phyloP scores from a whole-genome alignment of 75 land plant species.

The Selaginella tamariscina region DNA sequence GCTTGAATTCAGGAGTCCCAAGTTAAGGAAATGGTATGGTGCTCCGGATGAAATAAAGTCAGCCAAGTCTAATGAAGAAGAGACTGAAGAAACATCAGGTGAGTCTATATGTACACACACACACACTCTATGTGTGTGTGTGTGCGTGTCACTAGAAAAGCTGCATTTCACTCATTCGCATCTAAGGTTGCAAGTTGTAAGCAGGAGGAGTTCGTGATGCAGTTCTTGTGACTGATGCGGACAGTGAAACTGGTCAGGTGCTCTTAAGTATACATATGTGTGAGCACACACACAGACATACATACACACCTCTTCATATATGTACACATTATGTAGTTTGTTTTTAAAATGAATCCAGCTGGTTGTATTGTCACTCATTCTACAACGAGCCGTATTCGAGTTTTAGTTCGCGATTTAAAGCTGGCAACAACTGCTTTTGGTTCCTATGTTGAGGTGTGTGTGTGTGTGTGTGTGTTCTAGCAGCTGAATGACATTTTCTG shows the following conservation, averaged over 20 bases:
- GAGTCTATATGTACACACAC: too few species aligned
- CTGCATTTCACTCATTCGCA: too few species aligned
- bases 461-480: not conserved
- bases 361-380: slow-evolving; percentile 69
- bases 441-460: slow-evolving; percentile 79
- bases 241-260: slow-evolving; percentile 96
- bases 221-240: slow-evolving; percentile 88
- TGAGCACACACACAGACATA: too few species aligned
- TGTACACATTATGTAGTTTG: not conserved
- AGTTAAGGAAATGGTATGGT: slow-evolving; percentile 97
- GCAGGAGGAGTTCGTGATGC: slow-evolving; percentile 48
- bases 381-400: slow-evolving; percentile 71
- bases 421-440: slow-evolving; percentile 79
- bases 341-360: slow-evolving; percentile 34
- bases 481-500: not conserved
- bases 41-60: slow-evolving; percentile 51
- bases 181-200: too few species aligned
- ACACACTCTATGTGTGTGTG: not conserved
- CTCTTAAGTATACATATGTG: not conserved
- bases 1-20: slow-evolving; percentile 70
- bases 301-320: too few species aligned
- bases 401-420: slow-evolving; percentile 69
- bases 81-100: too few species aligned
- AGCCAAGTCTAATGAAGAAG: slow-evolving; percentile 19
- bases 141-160: too few species aligned